Conservation (phyloP, 805 yeast genomes). For the Candida piceae region DNA sequence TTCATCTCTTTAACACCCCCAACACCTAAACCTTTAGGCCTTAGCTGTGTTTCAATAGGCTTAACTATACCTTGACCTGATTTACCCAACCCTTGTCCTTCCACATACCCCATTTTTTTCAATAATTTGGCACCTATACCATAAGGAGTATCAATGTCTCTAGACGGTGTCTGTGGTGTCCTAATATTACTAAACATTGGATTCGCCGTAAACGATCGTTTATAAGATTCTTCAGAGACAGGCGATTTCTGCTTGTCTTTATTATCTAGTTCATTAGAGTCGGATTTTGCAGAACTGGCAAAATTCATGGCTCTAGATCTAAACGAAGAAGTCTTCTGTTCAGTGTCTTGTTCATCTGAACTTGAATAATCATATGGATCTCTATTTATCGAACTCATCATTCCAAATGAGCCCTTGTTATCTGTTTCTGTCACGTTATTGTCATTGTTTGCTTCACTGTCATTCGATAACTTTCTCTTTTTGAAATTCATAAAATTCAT, state of each 20-base stretch:
- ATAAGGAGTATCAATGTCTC: slow-evolving; percentile 32
- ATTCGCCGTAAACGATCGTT: neutral
- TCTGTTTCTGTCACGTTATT: neutral
- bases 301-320: slow-evolving; percentile 1
- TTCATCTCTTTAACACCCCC: slow-evolving; percentile 51
- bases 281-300: neutral
- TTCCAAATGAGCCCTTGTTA: no score
- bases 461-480: neutral
- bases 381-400: no score
- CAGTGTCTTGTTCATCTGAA: no score
- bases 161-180: neutral
- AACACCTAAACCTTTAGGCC: slow-evolving; percentile 69
- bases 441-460: neutral
- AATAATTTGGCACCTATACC: slow-evolving; percentile 84
- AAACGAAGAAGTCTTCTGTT: no score
- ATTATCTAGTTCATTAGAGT: slow-evolving; percentile 1
- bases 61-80: slow-evolving; percentile 64
- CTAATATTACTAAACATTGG: slow-evolving; percentile 1
- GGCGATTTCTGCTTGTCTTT: slow-evolving; percentile 1
- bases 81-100: slow-evolving; percentile 82
- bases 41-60: slow-evolving; percentile 69
- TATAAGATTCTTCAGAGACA: neutral
- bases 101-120: slow-evolving; percentile 80
- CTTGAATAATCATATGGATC: no score
- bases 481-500: neutral